Percentiles rank a stretch among this genome's conserved stretches.
Evolutionary conservation across 306 rosid genomes (phyloP).

Genomic region (Cucurbita moschata): DNA sequence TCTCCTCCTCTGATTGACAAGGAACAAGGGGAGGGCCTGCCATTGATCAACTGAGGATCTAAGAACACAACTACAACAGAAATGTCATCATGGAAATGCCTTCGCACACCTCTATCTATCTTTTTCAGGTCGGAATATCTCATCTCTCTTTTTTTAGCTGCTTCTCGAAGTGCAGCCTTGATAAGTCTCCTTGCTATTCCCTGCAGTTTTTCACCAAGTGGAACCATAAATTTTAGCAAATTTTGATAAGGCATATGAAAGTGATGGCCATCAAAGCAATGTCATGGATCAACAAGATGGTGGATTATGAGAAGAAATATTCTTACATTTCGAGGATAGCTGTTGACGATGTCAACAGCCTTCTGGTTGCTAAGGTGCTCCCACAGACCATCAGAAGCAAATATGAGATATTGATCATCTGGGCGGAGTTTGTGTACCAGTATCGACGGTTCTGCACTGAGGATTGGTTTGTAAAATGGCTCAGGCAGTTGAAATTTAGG

Average conservation of each 20-base stretch:
- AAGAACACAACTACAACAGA: conserved; percentile 62
- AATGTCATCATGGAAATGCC: conserved; percentile 84
- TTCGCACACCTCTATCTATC: conserved; percentile 63
- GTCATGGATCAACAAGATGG: neutral
- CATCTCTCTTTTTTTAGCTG: conserved; percentile 84
- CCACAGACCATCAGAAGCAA: conserved; percentile 89
- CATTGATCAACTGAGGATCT: conserved; percentile 21
- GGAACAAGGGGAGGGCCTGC: conserved; percentile 25
- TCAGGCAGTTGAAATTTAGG: conserved; percentile 44
- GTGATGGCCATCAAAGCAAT: neutral
- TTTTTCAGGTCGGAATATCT: conserved; percentile 54
- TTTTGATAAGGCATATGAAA: neutral
- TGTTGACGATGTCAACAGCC: conserved; percentile 55
- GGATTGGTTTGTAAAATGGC: conserved; percentile 56
- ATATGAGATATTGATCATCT: conserved; percentile 58
- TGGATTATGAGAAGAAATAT: neutral
- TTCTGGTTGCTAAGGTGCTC: conserved; percentile 75
- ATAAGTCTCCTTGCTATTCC: conserved; percentile 58
- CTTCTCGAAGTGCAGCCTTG: conserved; percentile 65
- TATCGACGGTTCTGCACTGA: conserved; percentile 52
- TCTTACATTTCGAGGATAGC: conserved; percentile 41
- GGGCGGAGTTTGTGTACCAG: conserved; percentile 36
- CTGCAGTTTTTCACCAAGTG: conserved; percentile 14
- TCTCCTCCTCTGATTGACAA: conserved; percentile 55
- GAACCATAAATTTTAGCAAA: neutral